phyloP scores from a whole-genome alignment of 1,284 basidiomycete genomes.

The Trichosporon inkin region DNA sequence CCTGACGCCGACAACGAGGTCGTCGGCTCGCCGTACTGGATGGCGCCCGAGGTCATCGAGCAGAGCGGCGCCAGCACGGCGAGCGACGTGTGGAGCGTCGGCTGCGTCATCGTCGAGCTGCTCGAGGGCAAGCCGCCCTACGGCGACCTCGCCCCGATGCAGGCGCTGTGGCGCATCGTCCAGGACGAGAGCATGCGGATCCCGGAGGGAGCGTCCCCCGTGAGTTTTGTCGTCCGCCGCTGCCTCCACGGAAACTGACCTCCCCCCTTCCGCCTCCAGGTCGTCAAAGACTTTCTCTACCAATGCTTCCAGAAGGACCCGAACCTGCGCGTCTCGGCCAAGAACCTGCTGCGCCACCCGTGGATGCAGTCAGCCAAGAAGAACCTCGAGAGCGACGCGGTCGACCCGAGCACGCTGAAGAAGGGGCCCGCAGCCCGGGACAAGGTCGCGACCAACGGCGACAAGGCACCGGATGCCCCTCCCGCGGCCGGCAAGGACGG shows the following conservation, averaged over 20 bases:
- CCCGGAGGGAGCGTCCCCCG: constrained; percentile 80
- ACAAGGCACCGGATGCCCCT: constrained; percentile 48
- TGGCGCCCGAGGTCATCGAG: constrained; percentile 97
- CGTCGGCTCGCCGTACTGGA: constrained; percentile 97
- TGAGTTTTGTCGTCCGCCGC: constrained; percentile 27
- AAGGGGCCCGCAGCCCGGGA: background rate
- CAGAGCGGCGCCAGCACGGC: constrained; percentile 94
- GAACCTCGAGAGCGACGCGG: constrained; percentile 1
- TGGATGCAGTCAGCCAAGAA: constrained; percentile 79
- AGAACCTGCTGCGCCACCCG: constrained; percentile 85
- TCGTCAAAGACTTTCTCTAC: constrained; percentile 92
- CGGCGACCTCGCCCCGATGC: constrained; percentile 94
- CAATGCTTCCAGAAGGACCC: constrained; percentile 98
- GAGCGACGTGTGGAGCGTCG: constrained; percentile 95
- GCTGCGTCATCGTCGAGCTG: constrained; percentile 93
- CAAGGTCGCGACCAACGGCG: constrained; percentile 3
- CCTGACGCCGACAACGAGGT: constrained; percentile 66
- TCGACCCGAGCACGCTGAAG: constrained; percentile 1
- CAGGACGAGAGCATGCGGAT: constrained; percentile 95
- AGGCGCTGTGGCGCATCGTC: constrained; percentile 93
- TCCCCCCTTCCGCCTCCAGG: too few species aligned
- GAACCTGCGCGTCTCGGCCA: constrained; percentile 87
- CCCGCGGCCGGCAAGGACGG: constrained; percentile 23
- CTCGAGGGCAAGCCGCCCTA: constrained; percentile 95
- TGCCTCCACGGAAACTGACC: too few species aligned